Evolutionary conservation across 2,329 filamentous ascomycete genomes (phyloP).

Genomic region (Aspergillus spinulosporus): DNA sequence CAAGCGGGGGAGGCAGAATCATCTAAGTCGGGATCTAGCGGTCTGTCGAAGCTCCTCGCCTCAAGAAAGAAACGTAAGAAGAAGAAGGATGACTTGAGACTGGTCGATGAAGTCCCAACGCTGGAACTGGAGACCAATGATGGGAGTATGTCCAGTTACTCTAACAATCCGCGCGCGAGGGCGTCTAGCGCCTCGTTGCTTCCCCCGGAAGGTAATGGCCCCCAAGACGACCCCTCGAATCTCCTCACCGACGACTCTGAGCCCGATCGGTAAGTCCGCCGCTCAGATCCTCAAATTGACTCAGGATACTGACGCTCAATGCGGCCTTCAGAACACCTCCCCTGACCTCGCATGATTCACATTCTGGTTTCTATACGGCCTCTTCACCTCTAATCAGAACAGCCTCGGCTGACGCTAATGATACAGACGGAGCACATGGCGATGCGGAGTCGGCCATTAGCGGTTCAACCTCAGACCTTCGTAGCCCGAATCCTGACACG

Average conservation of each 20-base stretch:
- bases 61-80: constrained; percentile 48
- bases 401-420: constrained; percentile 46
- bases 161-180: constrained; percentile 29
- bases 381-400: constrained; percentile 68
- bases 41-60: constrained; percentile 55
- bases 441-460: constrained; percentile 32
- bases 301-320: constrained; percentile 28
- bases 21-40: constrained; percentile 42
- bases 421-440: constrained; percentile 33
- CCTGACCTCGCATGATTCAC: constrained; percentile 61
- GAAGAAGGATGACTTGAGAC: constrained; percentile 29
- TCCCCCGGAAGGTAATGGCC: constrained; percentile 24
- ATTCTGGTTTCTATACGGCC: constrained; percentile 67
- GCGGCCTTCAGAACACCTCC: constrained; percentile 43
- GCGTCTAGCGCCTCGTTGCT: constrained; percentile 26
- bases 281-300: background rate
- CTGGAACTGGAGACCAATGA: constrained; percentile 23
- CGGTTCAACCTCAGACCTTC: constrained; percentile 26
- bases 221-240: constrained; percentile 28
- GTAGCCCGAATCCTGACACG: constrained; percentile 48
- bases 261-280: constrained; percentile 40
- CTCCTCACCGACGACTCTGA: constrained; percentile 41
- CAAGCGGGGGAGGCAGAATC: constrained; percentile 42
- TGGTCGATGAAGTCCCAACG: constrained; percentile 26
- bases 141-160: constrained; percentile 8